Conservation (phyloP, 2,329 filamentous ascomycete genomes). For the Aspergillus candidus region DNA sequence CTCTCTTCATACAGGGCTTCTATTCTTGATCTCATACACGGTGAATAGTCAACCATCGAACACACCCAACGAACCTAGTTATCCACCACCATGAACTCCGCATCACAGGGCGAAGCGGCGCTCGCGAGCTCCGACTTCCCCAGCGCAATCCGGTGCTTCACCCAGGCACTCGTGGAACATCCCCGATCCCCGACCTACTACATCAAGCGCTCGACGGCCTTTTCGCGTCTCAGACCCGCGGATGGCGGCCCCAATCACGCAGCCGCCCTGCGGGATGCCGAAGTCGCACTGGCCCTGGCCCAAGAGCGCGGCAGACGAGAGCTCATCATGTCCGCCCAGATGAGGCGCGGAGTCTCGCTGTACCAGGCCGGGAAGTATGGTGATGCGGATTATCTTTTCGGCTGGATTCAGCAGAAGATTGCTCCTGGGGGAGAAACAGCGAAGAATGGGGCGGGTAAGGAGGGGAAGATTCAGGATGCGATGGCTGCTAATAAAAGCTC, state of each 20-base stretch:
- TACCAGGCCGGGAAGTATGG: constrained; percentile 65
- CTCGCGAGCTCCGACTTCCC: constrained; percentile 59
- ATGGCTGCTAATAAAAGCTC: constrained; percentile 14
- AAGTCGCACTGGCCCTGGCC: constrained; percentile 58
- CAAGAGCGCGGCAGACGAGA: constrained; percentile 65
- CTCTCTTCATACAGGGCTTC: too few relatives aligned
- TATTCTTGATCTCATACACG: too few relatives aligned
- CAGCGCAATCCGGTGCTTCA: constrained; percentile 62
- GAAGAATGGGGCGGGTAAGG: constrained; percentile 15
- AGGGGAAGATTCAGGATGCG: constrained; percentile 25
- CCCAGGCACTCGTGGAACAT: constrained; percentile 56
- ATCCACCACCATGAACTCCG: constrained; percentile 43
- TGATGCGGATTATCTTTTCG: constrained; percentile 67
- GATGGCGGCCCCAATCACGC: constrained; percentile 38
- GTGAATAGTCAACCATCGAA: not conserved
- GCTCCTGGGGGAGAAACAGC: constrained; percentile 38
- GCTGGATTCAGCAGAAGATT: constrained; percentile 47
- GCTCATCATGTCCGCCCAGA: constrained; percentile 72
- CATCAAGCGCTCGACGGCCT: constrained; percentile 72
- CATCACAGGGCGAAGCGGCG: constrained; percentile 54
- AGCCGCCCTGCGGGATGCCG: constrained; percentile 62
- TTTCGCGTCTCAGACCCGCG: constrained; percentile 55
- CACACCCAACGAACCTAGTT: not conserved
- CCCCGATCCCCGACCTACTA: constrained; percentile 71
- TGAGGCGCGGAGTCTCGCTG: constrained; percentile 69